Evolutionary conservation across 1,139 yeast genomes (phyloP).

Genomic region (Ogataea hybrid): DNA sequence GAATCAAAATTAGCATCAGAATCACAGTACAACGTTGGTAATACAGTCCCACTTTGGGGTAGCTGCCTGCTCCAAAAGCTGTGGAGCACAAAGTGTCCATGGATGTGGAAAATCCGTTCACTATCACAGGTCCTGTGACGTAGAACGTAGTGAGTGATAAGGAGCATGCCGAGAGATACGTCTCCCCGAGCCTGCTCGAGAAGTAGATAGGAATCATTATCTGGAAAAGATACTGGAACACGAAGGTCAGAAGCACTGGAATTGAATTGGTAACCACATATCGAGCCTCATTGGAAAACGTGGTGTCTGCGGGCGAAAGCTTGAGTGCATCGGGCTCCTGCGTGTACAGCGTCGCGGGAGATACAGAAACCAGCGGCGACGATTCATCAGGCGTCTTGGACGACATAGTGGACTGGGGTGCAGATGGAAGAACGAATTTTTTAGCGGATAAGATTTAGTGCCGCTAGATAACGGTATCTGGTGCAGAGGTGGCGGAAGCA

Average conservation of each 20-base stretch:
- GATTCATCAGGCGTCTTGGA: background rate
- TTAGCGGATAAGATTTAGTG: background rate
- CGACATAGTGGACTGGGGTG: background rate
- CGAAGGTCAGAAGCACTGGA: slow-evolving; percentile 39
- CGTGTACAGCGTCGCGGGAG: background rate
- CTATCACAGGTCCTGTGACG: slow-evolving; percentile 39
- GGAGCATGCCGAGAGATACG: slow-evolving; percentile 39
- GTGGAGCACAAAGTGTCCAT: slow-evolving; percentile 43
- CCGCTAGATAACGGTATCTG: background rate
- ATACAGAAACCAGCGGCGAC: background rate
- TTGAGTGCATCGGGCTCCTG: slow-evolving; percentile 3
- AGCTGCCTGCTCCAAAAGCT: slow-evolving; percentile 39
- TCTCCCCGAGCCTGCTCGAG: slow-evolving; percentile 36
- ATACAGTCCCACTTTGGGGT: slow-evolving; percentile 37
- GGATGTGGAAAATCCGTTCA: slow-evolving; percentile 44
- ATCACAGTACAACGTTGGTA: slow-evolving; percentile 34
- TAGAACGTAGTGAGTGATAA: slow-evolving; percentile 39
- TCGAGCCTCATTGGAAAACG: slow-evolving; percentile 20
- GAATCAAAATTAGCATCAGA: slow-evolving; percentile 20
- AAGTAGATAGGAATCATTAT: slow-evolving; percentile 38
- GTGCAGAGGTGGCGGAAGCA: background rate
- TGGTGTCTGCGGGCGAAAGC: slow-evolving; percentile 10
- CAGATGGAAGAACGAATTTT: background rate
- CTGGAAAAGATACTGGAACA: slow-evolving; percentile 36
- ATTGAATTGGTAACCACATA: slow-evolving; percentile 30